Base-by-base conservation (phyloP, 1,284 basidiomycete genomes). In the Spongiforma sp. region DNA sequence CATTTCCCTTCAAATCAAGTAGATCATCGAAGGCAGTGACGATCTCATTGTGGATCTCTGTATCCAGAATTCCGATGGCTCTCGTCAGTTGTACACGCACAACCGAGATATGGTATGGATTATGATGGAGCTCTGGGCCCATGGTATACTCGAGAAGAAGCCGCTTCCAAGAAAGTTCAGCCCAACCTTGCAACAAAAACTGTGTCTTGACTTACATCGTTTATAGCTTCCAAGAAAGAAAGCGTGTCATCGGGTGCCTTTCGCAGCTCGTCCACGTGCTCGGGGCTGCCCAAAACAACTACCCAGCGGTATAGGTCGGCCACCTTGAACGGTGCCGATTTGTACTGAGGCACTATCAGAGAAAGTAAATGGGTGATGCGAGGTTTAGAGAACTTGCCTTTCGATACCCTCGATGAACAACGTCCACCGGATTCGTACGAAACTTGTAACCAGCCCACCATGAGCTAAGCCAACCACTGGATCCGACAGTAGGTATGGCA, bases 1-100 rank as follows among this genome's bases (percentile, higher is more conserved):
- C 71, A 41, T 64, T 60, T n/a, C 21, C 65, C 33, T 21, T 48
- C 7, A 69, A 60, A 55, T 64, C 58, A 24, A 73, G 33, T 26
- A 63, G 34, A 2, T 78, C 74, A 15, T 71, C 67, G 54, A 80
- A 77, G 1, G 78, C 69, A 0, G 53, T 39, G 1, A 57, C n/a
- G 7, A 81, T 64, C 61, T 82, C 81, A 11, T 80, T 71, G 28
- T 66, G 63, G 5, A 81, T 65, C 5, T 75, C 73, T 7, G 69
- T 57, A 30, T 73, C 72, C 4, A 77, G 33, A 1, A 21, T 50
- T 1, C 55, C 62, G 3, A 81, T 60, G 46, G 73, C 77, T 6
- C 77, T 71, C 7, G 75, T 79, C 9, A 83, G 68, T 8, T 70
- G 68, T 50, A 62, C 37, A 65, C 68, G 57, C 75, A 68, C 19